Base-by-base conservation (phyloP, 176 grass and related monocot genomes). In the Oryza glumipatula region DNA sequence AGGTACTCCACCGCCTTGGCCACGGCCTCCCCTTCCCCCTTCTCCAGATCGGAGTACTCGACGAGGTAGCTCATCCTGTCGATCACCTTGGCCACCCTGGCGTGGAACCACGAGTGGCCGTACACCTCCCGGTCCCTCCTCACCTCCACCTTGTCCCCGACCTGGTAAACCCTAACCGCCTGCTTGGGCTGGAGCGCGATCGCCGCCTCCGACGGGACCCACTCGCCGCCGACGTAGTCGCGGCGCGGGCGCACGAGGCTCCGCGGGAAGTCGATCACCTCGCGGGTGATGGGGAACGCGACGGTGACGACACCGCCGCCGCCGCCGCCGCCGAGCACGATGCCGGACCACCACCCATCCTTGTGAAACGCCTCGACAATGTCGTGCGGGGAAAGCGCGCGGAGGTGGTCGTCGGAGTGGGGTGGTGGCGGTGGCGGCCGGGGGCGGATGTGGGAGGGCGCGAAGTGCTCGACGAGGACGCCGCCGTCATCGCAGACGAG, bases 321-420 rank as follows among this genome's bases (percentile, higher is more conserved):
- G 38, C 4, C 38, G 39, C 68, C 13, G n/a, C 54, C 48, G 19
- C 38, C 6, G 10, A 82, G 10, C 65, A 95, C 66, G 72, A 95
- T 76, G n/a, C 93, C 90, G 0, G 85, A 79, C 93, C 93, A 95
- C 93, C 93, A 95, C 0, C 93, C 90, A n/a, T 95, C 93, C 46
- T 90, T 74, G 76, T 95, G 90, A 83, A 92, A 90, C 9, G 90
- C 90, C 90, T 95, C 93, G 30, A 95, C 88, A 60, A 88, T 68
- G 67, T 92, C 79, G 86, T 88, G 73, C 9, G 47, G 6, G 8
- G 3, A 9, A 76, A 88, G 76, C 2, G 14, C 16, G 74, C 15
- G 26, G 15, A 10, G 68, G 51, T 0, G 61, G 51, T 0, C 17
- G 45, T 11, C 16, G 68, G 81, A 24, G 51, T 2, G 28, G 2